These are phyloP conservation scores for Pleurostoma richardsiae DNA, from an alignment of 2,329 filamentous ascomycete genomes.

Conservation along the genomic window DNA sequence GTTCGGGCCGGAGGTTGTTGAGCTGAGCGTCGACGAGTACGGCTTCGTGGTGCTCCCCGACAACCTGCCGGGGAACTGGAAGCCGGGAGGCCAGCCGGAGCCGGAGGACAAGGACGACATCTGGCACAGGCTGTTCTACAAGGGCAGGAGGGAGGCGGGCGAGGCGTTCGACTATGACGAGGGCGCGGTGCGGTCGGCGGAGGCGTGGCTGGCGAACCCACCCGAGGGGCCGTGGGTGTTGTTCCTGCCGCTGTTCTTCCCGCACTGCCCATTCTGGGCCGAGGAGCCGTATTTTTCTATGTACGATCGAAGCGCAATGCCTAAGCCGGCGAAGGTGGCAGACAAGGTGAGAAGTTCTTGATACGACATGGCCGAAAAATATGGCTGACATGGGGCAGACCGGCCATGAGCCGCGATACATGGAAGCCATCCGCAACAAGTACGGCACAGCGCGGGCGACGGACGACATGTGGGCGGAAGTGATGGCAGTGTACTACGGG, in stretches of 20 bases:
- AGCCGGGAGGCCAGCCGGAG: conserved; percentile 2
- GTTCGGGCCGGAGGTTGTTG: conserved; percentile 35
- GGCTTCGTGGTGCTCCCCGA: conserved; percentile 25
- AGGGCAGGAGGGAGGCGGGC: conserved; percentile 27
- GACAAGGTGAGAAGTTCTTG: conserved; percentile 3
- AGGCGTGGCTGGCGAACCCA: conserved; percentile 37
- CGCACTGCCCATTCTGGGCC: conserved; percentile 39
- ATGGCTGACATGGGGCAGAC: conserved; percentile 20
- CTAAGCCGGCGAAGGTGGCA: conserved; percentile 2
- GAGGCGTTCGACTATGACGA: conserved; percentile 39
- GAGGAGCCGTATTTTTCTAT: conserved; percentile 43
- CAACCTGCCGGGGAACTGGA: conserved; percentile 24
- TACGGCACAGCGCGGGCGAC: conserved; percentile 34
- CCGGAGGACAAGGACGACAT: conserved; percentile 23
- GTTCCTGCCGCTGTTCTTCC: conserved; percentile 36
- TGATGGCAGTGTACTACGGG: conserved; percentile 39
- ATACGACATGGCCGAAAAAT: not conserved
- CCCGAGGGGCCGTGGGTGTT: conserved; percentile 34
- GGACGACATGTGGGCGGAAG: conserved; percentile 33
- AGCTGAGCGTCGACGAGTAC: conserved; percentile 38
- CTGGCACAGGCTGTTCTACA: conserved; percentile 34
- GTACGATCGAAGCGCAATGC: conserved; percentile 29
- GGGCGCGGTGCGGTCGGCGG: conserved; percentile 30
- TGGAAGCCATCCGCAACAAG: conserved; percentile 28
- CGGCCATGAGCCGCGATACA: conserved; percentile 35